Evolutionary conservation across 1,284 basidiomycete genomes (phyloP), one percentile per base, ranked within the genome.

Genomic region (Austroboletus niveus): DNA sequence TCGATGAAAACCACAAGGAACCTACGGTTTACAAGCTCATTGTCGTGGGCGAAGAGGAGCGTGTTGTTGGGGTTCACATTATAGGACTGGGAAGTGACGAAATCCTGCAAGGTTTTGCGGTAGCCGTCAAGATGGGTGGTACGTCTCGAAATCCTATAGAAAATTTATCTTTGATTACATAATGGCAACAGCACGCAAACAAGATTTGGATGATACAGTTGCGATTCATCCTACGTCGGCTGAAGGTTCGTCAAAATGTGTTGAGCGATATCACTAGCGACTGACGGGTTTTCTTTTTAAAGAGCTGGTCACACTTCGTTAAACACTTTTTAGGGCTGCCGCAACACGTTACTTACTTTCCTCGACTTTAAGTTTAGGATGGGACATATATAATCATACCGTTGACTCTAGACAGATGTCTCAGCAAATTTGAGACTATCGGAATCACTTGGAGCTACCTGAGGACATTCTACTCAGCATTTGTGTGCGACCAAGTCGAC

Each of bases 121-220:
- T 98, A 17, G 95, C 95, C 11, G 78, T 99, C 63, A 98, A 98
- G 80, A 94, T 98, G 94, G 90, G 92, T 49, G 90, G 88, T 80
- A 68, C 45, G 79, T 69, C 36, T 32, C 39, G 14, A 42, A 46
- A 34, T 34, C 20, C 46, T 38, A n/a, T 48, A 48, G n/a, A 39
- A 14, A 27, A 8, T 42, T 15, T 8, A 7, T 24, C 39, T 35
- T 51, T 46, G 11, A 47, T 56, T 7, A 57, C 34, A 40, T 11
- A 15, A 34, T 39, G 6, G 20, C 22, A 49, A n/a, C 54, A 84
- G 90, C 90, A 17, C 79, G 81, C 17, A 94, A 94, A 75, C 72
- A 81, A 62, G 89, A 96, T 66, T 76, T 96, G 53, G 92, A 94
- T 63, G 82, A 89, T 63, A 93, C 89, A 5, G 90, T 97, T 40